Conservation (phyloP, 2,329 filamentous ascomycete species). For the Kalmusia sp. region DNA sequence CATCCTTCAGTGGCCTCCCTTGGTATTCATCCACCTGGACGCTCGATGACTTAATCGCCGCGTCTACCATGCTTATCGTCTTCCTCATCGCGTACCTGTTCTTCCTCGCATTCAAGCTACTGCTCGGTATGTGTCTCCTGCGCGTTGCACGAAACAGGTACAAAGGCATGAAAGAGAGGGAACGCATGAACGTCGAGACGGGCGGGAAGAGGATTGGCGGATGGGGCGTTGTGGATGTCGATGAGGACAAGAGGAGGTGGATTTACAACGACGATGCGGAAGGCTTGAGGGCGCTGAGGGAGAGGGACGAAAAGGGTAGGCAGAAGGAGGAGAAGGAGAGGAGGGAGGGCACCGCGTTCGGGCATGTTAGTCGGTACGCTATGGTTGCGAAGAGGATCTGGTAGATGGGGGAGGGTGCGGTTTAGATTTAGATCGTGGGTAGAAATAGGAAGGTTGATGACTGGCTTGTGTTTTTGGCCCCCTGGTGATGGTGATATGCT, state of each 20-base stretch:
- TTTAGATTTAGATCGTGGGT: too few relatives aligned
- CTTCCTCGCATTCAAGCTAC: conserved; percentile 79
- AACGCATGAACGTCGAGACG: conserved; percentile 64
- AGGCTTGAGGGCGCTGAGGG: conserved; percentile 66
- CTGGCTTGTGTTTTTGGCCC: too few relatives aligned
- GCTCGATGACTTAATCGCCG: conserved; percentile 76
- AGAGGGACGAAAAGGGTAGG: conserved; percentile 67
- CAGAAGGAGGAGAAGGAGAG: conserved; percentile 64
- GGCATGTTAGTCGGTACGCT: conserved; percentile 79
- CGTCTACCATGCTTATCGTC: conserved; percentile 82
- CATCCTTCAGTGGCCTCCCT: conserved; percentile 36
- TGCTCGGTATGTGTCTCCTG: conserved; percentile 87
- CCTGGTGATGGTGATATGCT: too few relatives aligned
- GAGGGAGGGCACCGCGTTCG: conserved; percentile 64
- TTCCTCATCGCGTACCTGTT: conserved; percentile 86
- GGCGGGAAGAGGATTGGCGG: conserved; percentile 79
- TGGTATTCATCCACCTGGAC: conserved; percentile 57
- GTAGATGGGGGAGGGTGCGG: conserved; percentile 62
- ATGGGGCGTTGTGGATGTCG: conserved; percentile 85
- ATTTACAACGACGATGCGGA: conserved; percentile 88
- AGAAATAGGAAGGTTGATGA: too few relatives aligned
- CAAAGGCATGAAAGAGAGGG: conserved; percentile 76
- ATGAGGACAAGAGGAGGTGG: conserved; percentile 83
- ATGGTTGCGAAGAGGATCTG: conserved; percentile 98
- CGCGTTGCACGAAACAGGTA: conserved; percentile 82